These are phyloP conservation scores for Scorias spongiosa DNA, from an alignment of 2,329 filamentous ascomycete genomes.

Conservation along the genomic window DNA sequence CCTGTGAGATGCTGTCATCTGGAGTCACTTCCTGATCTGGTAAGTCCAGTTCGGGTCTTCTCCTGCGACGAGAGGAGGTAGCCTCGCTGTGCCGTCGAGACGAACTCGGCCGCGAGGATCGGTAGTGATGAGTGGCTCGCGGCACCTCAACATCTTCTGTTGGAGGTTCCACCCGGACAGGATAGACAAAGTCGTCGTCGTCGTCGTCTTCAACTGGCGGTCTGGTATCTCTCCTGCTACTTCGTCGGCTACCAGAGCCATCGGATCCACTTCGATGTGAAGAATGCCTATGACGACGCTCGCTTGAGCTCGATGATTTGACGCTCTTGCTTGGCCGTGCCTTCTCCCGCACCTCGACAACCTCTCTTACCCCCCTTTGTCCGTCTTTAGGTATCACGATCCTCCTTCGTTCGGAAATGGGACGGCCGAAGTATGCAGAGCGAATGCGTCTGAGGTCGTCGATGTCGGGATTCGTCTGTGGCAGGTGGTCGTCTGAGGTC, in stretches of 20 bases:
- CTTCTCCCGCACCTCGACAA: not conserved
- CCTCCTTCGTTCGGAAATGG: constrained; percentile 16
- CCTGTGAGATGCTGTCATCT: constrained; percentile 19
- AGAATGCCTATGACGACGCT: not conserved
- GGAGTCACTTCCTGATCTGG: constrained; percentile 13
- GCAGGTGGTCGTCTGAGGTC: constrained; percentile 5
- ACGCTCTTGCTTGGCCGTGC: not conserved
- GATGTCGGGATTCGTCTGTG: constrained; percentile 20
- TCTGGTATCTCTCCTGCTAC: not conserved
- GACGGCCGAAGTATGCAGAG: constrained; percentile 23
- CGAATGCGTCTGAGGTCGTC: constrained; percentile 25
- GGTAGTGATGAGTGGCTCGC: not conserved
- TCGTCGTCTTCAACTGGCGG: not conserved
- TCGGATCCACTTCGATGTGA: not conserved
- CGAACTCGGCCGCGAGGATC: not conserved
- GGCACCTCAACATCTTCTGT: not conserved
- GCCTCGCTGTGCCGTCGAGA: not conserved
- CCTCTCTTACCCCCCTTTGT: not conserved
- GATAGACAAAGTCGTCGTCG: not conserved
- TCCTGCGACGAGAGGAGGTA: not conserved
- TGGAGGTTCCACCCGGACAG: not conserved
- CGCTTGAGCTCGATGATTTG: not conserved
- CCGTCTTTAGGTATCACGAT: constrained; percentile 15
- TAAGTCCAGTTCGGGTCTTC: not conserved
- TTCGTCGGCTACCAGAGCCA: not conserved